Conservation (phyloP, 2,329 filamentous ascomycete species). For the Hysterium pulicare region DNA sequence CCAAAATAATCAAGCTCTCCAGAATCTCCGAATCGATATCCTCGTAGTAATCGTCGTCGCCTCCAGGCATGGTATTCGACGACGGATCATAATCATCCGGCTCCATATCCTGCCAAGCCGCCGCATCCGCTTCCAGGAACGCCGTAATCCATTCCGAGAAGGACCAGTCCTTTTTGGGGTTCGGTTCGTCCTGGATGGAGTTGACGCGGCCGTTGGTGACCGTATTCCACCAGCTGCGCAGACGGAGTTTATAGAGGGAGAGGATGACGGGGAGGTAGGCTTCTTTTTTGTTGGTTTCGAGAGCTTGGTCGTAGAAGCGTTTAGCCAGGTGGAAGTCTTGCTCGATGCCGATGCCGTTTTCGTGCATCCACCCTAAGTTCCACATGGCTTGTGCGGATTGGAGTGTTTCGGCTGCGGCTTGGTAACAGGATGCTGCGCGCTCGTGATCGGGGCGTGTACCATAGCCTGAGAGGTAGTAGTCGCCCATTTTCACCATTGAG, state of each 20-base stretch:
- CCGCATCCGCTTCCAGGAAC: conserved; percentile 64
- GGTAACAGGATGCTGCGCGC: conserved; percentile 91
- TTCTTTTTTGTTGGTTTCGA: conserved; percentile 80
- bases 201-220: conserved; percentile 88
- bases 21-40: conserved; percentile 73
- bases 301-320: conserved; percentile 87
- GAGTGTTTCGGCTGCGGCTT: conserved; percentile 84
- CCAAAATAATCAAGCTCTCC: conserved; percentile 81
- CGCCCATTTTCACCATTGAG: conserved; percentile 94
- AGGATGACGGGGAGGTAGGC: conserved; percentile 91
- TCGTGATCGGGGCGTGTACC: conserved; percentile 67
- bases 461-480: conserved; percentile 86
- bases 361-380: conserved; percentile 99
- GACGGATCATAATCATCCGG: conserved; percentile 44
- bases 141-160: conserved; percentile 82
- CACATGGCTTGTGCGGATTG: conserved; percentile 93
- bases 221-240: conserved; percentile 90
- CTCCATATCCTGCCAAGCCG: conserved; percentile 57
- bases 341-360: conserved; percentile 87
- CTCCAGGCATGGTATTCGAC: conserved; percentile 23
- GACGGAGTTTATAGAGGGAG: conserved; percentile 77
- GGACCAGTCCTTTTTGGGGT: conserved; percentile 68
- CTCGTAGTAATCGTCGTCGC: conserved; percentile 59
- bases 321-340: conserved; percentile 98
- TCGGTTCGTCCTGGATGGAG: conserved; percentile 83